Evolutionary conservation across 371 early-diverging fungal species (phyloP).

Genomic region (Actinomortierella wolfii): DNA sequence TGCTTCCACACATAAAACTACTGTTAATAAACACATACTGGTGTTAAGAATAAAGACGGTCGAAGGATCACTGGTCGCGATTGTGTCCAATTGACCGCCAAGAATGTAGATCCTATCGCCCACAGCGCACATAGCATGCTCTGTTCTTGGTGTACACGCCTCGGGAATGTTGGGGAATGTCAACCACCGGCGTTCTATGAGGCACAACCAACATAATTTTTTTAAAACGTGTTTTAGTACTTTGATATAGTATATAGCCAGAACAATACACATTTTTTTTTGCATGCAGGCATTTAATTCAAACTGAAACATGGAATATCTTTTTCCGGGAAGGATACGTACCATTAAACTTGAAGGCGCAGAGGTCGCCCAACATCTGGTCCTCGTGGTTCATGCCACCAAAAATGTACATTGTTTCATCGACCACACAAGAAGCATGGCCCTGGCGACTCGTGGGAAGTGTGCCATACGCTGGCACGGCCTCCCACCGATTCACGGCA

Average conservation of each 20-base stretch:
- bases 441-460: slow-evolving; percentile 71
- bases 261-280: too few species aligned
- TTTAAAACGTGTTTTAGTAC: not conserved
- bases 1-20: too few species aligned
- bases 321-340: slow-evolving; percentile 12
- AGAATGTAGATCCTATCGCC: slow-evolving; percentile 67
- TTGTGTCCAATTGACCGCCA: slow-evolving; percentile 62
- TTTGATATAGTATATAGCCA: slow-evolving; percentile 7
- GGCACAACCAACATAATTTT: not conserved
- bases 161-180: slow-evolving; percentile 77
- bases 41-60: slow-evolving; percentile 70
- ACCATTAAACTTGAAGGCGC: slow-evolving; percentile 73
- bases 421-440: slow-evolving; percentile 69
- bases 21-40: too few species aligned
- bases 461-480: slow-evolving; percentile 65
- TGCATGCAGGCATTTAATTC: not conserved
- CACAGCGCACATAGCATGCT: slow-evolving; percentile 66
- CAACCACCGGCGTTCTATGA: slow-evolving; percentile 69
- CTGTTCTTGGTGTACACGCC: slow-evolving; percentile 67
- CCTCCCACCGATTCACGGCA: slow-evolving; percentile 59
- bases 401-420: slow-evolving; percentile 76
- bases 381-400: slow-evolving; percentile 71
- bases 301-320: too few species aligned
- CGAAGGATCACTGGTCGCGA: slow-evolving; percentile 57
- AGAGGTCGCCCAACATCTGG: slow-evolving; percentile 68